Evolutionary conservation across 2,329 filamentous ascomycete genomes (phyloP), one percentile per base, ranked within the genome.

Genomic region (Dendrostoma leiphaemia): DNA sequence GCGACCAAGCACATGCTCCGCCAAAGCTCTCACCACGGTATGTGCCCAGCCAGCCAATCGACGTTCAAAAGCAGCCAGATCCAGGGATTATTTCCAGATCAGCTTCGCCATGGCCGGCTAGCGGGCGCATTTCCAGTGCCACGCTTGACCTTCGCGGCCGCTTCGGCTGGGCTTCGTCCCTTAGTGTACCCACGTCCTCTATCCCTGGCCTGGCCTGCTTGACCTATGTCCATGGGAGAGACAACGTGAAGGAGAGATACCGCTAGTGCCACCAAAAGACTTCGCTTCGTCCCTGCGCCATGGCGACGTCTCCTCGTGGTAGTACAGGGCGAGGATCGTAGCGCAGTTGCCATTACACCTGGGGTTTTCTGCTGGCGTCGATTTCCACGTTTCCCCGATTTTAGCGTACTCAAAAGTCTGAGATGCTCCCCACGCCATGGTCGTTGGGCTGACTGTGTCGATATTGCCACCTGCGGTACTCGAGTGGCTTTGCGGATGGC

Each of bases 21-120:
- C 52, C 15, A 21, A 28, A 26, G 19, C 50, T 34, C 52, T 47
- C 37, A 35, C 48, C 52, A 26, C 23, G 31, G 28, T 29, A 8
- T 17, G 23, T 44, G n/a, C 28, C 8, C 10, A 15, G 19, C 24
- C 34, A 29, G 32, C 56, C 56, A 55, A 58, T 52, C 44, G 54
- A 21, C 21, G 26, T 15, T 17, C 24, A n/a, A 23, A 45, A 41
- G 17, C n/a, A 12, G 19, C 35, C 34, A 31, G 29, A 32, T 45
- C 32, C 37, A 45, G 44, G 24, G 47, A 40, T 45, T 38, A 28
- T n/a, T n/a, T n/a, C 24, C 23, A 34, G 13, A 17, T 45, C 48
- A 52, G 56, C 56, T 51, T 32, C 51, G 45, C 51, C 51, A 23
- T 51, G 31, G 17, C 21, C 48, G 56, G 52, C 38, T 51, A 23